Conservation (phyloP, 306 rosid species). For the Cicer arietinum region DNA sequence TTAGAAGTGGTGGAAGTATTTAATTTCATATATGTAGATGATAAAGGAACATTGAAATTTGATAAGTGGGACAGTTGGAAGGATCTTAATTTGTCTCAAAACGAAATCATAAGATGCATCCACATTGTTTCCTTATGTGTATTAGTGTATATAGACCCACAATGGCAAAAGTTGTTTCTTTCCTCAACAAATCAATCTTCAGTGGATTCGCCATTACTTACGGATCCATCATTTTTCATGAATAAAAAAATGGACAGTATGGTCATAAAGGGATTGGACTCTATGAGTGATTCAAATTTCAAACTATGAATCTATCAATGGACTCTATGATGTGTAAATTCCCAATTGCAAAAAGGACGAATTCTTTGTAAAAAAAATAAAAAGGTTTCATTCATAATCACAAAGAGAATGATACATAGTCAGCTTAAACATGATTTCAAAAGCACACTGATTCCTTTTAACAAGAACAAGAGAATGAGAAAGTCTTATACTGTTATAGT, state of each 20-base stretch:
- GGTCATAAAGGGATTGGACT: neutral
- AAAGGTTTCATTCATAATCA: too few relatives aligned
- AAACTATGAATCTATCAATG: neutral
- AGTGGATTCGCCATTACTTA: constrained; percentile 20
- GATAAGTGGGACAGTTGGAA: neutral
- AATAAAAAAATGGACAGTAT: neutral
- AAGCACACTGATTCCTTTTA: too few relatives aligned
- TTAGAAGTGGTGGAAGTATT: too few relatives aligned
- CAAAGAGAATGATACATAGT: too few relatives aligned
- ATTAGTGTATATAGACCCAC: constrained; percentile 45
- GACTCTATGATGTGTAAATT: too few relatives aligned
- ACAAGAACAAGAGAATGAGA: too few relatives aligned
- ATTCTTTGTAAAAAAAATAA: too few relatives aligned
- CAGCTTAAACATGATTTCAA: too few relatives aligned
- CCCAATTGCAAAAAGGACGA: too few relatives aligned
- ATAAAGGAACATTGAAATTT: neutral
- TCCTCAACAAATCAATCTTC: constrained; percentile 29
- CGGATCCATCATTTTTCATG: constrained; percentile 1
- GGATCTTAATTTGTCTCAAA: constrained; percentile 6
- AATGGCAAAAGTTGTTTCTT: constrained; percentile 34
- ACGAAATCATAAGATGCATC: constrained; percentile 47
- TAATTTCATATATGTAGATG: neutral
- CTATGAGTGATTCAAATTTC: neutral
- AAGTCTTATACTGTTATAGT: too few relatives aligned
- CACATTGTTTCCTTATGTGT: constrained; percentile 46